A percentile compares a stretch with the other conserved stretches of the same genome.
Evolutionary conservation across 306 rosid genomes (phyloP).

Genomic region (Citrullus colocynthis): DNA sequence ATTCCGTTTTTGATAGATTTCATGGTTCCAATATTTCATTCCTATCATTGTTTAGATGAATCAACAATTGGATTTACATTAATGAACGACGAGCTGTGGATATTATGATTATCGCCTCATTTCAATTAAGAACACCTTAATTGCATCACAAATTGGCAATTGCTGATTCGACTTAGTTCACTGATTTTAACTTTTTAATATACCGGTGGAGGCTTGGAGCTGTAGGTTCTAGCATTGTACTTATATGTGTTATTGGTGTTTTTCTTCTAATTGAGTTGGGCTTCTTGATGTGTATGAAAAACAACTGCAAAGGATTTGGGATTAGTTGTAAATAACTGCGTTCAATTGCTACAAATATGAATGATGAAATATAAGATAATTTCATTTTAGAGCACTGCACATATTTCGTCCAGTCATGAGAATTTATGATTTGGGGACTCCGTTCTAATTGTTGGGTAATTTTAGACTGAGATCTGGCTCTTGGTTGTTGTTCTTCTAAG

Average conservation of each 20-base stretch:
- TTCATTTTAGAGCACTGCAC: background rate
- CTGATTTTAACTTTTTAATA: background rate
- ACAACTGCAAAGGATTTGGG: background rate
- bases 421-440: background rate
- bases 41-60: background rate
- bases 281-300: background rate
- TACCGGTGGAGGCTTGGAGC: background rate
- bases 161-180: background rate
- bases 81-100: background rate
- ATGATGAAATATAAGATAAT: background rate
- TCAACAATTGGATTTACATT: background rate
- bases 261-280: background rate
- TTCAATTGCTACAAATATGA: background rate
- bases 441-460: background rate
- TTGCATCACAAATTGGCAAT: background rate
- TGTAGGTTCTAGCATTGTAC: background rate
- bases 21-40: background rate
- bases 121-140: background rate
- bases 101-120: background rate
- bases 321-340: background rate
- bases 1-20: background rate
- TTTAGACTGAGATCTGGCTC: background rate
- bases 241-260: background rate
- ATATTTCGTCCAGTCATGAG: background rate
- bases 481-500: background rate